Conservation (phyloP, 2,329 filamentous ascomycete species). For the Stachybotrys elegans region DNA sequence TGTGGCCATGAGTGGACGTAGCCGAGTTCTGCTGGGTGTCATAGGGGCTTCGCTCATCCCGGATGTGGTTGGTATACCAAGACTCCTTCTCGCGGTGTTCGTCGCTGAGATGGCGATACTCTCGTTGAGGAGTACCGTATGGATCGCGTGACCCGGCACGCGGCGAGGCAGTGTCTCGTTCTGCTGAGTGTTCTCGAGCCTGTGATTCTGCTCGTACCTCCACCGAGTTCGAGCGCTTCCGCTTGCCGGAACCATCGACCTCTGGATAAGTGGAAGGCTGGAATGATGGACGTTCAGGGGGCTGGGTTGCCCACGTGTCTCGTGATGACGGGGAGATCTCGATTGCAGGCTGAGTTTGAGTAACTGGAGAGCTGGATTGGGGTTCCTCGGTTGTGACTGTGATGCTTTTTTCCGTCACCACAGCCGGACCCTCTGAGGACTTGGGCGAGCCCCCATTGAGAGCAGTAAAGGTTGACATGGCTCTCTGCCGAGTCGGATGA, state of each 20-base stretch:
- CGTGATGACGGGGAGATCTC: conserved; percentile 17
- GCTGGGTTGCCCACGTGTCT: conserved; percentile 37
- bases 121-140: conserved; percentile 37
- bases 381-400: conserved; percentile 28
- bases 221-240: conserved; percentile 64
- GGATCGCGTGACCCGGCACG: conserved; percentile 35
- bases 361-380: conserved; percentile 16
- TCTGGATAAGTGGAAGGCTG: conserved; percentile 36
- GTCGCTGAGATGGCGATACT: conserved; percentile 40
- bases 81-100: conserved; percentile 43
- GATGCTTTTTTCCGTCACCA: conserved; percentile 22
- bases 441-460: conserved; percentile 48
- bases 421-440: conserved; percentile 27
- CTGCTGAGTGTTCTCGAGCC: conserved; percentile 28
- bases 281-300: conserved; percentile 35
- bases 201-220: conserved; percentile 38
- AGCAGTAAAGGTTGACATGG: conserved; percentile 48
- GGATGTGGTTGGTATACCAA: conserved; percentile 43
- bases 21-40: conserved; percentile 43
- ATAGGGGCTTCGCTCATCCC: conserved; percentile 41
- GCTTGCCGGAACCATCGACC: conserved; percentile 51
- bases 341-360: conserved; percentile 18
- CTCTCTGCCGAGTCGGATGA: not conserved
- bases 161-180: conserved; percentile 21
- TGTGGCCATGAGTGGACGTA: conserved; percentile 38